A percentile compares a stretch with the other conserved stretches of the same genome.
Conservation (phyloP, 169 alveolate species). For the Plasmodium adleri region DNA sequence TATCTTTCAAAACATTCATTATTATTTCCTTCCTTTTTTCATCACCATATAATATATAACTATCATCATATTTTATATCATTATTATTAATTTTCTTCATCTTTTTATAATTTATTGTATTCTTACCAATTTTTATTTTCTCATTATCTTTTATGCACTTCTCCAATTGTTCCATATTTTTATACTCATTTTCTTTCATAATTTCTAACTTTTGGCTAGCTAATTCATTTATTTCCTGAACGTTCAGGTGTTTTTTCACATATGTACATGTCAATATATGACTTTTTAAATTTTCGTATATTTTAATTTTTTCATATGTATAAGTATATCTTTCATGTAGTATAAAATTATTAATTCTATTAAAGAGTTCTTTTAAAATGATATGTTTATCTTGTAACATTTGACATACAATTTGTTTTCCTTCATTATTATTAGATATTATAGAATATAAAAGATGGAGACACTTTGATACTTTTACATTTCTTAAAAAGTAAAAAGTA, state of each 20-base stretch:
- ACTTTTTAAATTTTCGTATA: background rate
- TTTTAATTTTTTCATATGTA: background rate
- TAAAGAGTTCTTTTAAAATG: constrained; percentile 6
- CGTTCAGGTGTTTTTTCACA: no score
- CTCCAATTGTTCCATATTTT: background rate
- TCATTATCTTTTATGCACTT: background rate
- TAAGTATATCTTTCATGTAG: constrained; percentile 13
- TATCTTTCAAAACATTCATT: no score
- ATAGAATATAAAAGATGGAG: background rate
- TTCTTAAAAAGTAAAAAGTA: constrained; percentile 17
- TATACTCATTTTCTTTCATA: background rate
- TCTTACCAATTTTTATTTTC: background rate
- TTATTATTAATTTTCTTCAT: no score
- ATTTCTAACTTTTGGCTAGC: background rate
- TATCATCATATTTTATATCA: no score
- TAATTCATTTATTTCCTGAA: background rate
- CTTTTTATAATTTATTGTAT: no score
- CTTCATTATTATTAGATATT: constrained; percentile 9
- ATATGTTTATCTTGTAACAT: background rate
- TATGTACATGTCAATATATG: background rate
- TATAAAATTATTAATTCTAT: constrained; percentile 9
- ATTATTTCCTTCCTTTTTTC: no score
- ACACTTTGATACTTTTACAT: background rate
- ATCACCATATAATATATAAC: no score
- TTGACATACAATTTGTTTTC: background rate